Conservation (phyloP, 176 grass and related monocot species). For the Pontederia paniculata region DNA sequence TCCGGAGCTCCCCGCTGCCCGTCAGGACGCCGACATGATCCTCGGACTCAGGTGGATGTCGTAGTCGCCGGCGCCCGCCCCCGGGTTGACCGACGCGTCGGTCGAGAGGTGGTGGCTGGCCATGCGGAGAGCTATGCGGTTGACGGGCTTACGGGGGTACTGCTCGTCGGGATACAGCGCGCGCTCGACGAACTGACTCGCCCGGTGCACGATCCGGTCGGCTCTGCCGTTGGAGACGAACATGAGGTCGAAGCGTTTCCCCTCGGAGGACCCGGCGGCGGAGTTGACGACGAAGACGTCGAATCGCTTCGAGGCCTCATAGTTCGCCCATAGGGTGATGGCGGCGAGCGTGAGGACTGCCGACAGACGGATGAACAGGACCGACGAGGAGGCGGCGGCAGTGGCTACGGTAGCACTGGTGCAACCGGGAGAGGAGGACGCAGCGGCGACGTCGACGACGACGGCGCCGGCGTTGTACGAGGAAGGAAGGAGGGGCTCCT, state of each 20-base stretch:
- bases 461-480: not conserved
- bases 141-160: conserved; percentile 30
- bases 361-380: conserved; percentile 33
- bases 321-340: conserved; percentile 45
- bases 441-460: not conserved
- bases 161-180: conserved; percentile 50
- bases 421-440: too few relatives aligned
- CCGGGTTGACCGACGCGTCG: not conserved
- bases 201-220: conserved; percentile 33
- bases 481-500: conserved; percentile 46
- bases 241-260: conserved; percentile 41
- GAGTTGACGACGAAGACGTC: conserved; percentile 24
- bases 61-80: conserved; percentile 12
- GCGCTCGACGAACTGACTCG: conserved; percentile 36
- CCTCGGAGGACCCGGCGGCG: not conserved
- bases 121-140: conserved; percentile 16
- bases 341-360: conserved; percentile 23
- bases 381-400: not conserved
- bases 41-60: conserved; percentile 1
- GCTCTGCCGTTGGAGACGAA: conserved; percentile 68
- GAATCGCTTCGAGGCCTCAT: conserved; percentile 42
- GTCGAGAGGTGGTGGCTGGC: conserved; percentile 6
- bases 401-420: not conserved
- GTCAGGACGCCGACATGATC: conserved; percentile 9
- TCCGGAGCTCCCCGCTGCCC: conserved; percentile 3